Evolutionary conservation across 805 yeast genomes (phyloP), one percentile per base, ranked within the genome.

Genomic region (Yarrowia yakushimensis): DNA sequence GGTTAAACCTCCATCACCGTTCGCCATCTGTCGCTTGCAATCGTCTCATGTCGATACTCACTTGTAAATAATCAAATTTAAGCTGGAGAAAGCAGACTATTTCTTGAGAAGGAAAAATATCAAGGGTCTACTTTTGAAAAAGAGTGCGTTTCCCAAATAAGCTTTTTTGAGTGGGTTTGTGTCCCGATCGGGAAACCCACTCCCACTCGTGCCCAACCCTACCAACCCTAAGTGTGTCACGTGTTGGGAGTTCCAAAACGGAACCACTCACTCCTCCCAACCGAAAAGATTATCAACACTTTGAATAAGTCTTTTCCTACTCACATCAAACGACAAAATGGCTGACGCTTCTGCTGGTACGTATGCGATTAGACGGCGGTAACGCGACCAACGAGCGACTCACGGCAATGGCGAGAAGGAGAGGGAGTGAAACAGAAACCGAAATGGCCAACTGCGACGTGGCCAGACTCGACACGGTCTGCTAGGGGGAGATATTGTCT

Each of bases 1-100:
- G n/a, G n/a, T n/a, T n/a, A n/a, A n/a, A n/a, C n/a, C n/a, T n/a
- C n/a, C n/a, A n/a, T n/a, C n/a, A n/a, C n/a, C n/a, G n/a, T n/a
- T n/a, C n/a, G n/a, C n/a, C n/a, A n/a, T n/a, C n/a, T n/a, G n/a
- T n/a, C n/a, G n/a, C n/a, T n/a, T n/a, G n/a, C n/a, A n/a, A n/a
- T n/a, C n/a, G n/a, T n/a, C n/a, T n/a, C n/a, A n/a, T n/a, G n/a
- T n/a, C n/a, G n/a, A n/a, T 62, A 39, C 52, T 37, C 61, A 34
- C 42, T 60, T 60, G 54, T 83, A 87, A 85, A 85, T 85, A 85
- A 85, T 85, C 89, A 84, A 84, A 79, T 84, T 85, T 85, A 86
- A 86, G 90, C 89, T 45, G 50, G 17, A 12, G 78, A 73, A 34
- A 70, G 90, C 93, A 82, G 93, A 87, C 92, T 87, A 87, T 86